A percentile compares a stretch with the other conserved stretches of the same genome.
phyloP scores from a whole-genome alignment of 2,329 filamentous ascomycete genomes.

The Talaromyces sp. region DNA sequence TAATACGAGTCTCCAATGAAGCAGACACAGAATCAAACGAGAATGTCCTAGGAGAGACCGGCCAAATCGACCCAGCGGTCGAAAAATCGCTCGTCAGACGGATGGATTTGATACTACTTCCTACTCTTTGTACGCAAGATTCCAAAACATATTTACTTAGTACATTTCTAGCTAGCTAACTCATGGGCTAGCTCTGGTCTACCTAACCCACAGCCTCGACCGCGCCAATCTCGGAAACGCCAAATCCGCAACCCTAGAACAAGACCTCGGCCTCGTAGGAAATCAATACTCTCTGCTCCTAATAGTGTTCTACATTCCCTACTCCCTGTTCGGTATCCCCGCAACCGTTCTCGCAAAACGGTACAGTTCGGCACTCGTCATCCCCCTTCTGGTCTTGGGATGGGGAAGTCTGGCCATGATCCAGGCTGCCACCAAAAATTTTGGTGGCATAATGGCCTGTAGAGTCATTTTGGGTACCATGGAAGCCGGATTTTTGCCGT shows the following conservation, averaged over 20 bases:
- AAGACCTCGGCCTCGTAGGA: slow-evolving; percentile 18
- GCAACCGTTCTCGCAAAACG: slow-evolving; percentile 14
- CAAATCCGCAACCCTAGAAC: slow-evolving; percentile 18
- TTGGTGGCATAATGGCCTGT: slow-evolving; percentile 66
- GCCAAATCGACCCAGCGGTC: background rate
- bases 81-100: slow-evolving; percentile 6
- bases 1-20: background rate
- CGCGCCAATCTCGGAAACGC: slow-evolving; percentile 18
- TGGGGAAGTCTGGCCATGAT: slow-evolving; percentile 11
- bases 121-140: background rate
- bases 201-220: slow-evolving; percentile 17
- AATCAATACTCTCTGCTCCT: slow-evolving; percentile 20
- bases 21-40: background rate
- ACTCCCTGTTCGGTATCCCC: slow-evolving; percentile 19
- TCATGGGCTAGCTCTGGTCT: slow-evolving; percentile 4
- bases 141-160: too few relatives aligned
- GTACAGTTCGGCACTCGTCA: slow-evolving; percentile 5
- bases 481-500: slow-evolving; percentile 56
- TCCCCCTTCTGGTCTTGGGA: slow-evolving; percentile 4
- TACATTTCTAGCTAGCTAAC: too few relatives aligned
- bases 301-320: slow-evolving; percentile 20
- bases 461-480: slow-evolving; percentile 73
- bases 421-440: slow-evolving; percentile 47
- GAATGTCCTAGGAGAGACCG: background rate
- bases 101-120: slow-evolving; percentile 7